phyloP scores from a whole-genome alignment of 495 filamentous ascomycete species.

The Tuber indicum region DNA sequence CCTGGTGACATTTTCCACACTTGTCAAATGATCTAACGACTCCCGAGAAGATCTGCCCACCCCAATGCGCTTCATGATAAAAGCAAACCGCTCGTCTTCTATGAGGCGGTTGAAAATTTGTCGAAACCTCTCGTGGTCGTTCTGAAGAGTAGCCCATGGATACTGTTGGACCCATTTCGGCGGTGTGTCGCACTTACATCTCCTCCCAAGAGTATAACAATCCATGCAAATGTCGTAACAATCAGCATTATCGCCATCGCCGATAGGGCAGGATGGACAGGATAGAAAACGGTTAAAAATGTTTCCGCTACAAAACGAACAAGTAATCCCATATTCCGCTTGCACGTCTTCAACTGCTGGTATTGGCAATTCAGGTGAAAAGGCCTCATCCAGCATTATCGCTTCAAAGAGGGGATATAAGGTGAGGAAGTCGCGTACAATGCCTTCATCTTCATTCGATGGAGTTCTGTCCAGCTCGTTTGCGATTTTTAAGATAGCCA shows the following conservation, averaged over 20 bases:
- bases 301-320: slow-evolving; percentile 90
- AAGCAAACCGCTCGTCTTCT: slow-evolving; percentile 54
- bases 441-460: not conserved
- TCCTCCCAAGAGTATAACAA: slow-evolving; percentile 88
- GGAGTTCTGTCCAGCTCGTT: slow-evolving; percentile 47
- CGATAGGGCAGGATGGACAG: slow-evolving; percentile 66
- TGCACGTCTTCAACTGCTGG: slow-evolving; percentile 62
- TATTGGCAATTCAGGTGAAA: slow-evolving; percentile 56
- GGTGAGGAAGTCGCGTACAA: slow-evolving; percentile 60
- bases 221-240: slow-evolving; percentile 93
- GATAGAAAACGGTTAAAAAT: slow-evolving; percentile 97
- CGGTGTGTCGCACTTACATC: slow-evolving; percentile 76
- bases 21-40: not conserved
- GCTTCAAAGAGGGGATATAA: slow-evolving; percentile 69
- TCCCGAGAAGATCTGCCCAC: not conserved
- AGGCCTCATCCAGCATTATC: slow-evolving; percentile 77
- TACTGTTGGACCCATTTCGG: slow-evolving; percentile 92
- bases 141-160: slow-evolving; percentile 65
- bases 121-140: slow-evolving; percentile 78
- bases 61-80: slow-evolving; percentile 55
- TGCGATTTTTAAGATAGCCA: slow-evolving; percentile 53
- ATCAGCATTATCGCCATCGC: slow-evolving; percentile 59
- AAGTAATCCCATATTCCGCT: slow-evolving; percentile 84
- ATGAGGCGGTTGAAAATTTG: slow-evolving; percentile 63
- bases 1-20: slow-evolving; percentile 41